A percentile compares a stretch with the other conserved stretches of the same genome.
These are phyloP conservation scores for Chamaecyparis obtusa DNA, from an alignment of 75 land plant genomes.

Conservation along the genomic window DNA sequence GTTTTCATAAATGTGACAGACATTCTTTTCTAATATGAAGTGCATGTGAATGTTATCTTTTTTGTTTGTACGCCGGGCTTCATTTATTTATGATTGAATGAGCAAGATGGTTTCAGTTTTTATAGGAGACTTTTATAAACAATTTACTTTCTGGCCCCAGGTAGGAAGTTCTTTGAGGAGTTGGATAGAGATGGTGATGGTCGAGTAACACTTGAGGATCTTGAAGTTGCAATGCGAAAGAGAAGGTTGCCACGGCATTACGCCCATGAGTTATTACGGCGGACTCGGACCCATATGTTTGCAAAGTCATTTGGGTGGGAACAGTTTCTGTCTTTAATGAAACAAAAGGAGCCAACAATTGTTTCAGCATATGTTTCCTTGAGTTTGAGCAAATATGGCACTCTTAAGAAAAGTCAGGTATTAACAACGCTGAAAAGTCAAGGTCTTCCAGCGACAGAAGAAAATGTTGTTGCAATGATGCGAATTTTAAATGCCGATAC, in stretches of 20 bases:
- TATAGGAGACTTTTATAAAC: not conserved
- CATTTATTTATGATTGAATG: not conserved
- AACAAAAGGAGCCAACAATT: slow-evolving; percentile 91
- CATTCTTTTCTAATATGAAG: not conserved
- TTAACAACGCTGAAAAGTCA: slow-evolving; percentile 72
- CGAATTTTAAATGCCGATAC: slow-evolving; percentile 74
- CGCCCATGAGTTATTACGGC: slow-evolving; percentile 76
- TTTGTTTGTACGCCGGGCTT: not conserved
- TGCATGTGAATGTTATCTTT: not conserved
- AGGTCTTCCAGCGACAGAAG: slow-evolving; percentile 93
- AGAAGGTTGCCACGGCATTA: slow-evolving; percentile 76
- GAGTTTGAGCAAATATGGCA: slow-evolving; percentile 88
- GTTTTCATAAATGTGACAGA: not conserved
- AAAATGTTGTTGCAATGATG: slow-evolving; percentile 94
- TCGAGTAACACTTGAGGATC: slow-evolving; percentile 83
- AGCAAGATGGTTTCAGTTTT: not conserved
- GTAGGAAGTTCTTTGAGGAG: slow-evolving; percentile 87
- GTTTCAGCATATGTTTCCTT: slow-evolving; percentile 83
- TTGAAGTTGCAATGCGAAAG: slow-evolving; percentile 84
- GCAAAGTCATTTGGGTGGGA: slow-evolving; percentile 97
- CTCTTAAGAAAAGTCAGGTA: slow-evolving; percentile 85
- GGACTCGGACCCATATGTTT: slow-evolving; percentile 74
- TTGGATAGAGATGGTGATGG: slow-evolving; percentile 95
- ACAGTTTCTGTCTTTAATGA: slow-evolving; percentile 82
- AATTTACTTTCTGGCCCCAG: slow-evolving; percentile 27